Percentiles rank a stretch among this genome's conserved stretches.
Evolutionary conservation across 2,329 filamentous ascomycete species (phyloP).

Genomic region (Pseudodiploospora longispora): DNA sequence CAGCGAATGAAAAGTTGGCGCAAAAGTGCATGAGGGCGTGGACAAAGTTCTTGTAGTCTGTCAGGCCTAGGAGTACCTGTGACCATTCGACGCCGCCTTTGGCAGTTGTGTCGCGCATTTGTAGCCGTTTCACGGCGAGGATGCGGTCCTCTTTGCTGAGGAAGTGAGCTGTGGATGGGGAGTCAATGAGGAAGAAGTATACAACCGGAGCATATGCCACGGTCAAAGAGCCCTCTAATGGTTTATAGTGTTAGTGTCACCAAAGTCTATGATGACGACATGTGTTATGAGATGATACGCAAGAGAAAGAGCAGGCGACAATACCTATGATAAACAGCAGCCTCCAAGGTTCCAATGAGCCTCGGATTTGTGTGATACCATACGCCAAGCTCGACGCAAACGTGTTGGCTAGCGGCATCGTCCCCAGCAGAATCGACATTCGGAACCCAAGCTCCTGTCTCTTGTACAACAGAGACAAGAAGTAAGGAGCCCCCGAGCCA

Average conservation of each 20-base stretch:
- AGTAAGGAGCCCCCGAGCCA: conserved; percentile 31
- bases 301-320: neutral
- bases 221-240: conserved; percentile 47
- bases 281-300: too few relatives aligned
- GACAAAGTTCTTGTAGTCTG: conserved; percentile 42
- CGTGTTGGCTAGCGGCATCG: conserved; percentile 56
- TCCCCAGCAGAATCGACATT: conserved; percentile 63
- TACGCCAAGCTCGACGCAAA: conserved; percentile 61
- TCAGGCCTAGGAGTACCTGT: conserved; percentile 39
- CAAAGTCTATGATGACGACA: neutral
- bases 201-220: conserved; percentile 44
- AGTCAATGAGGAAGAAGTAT: conserved; percentile 47
- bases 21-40: conserved; percentile 33
- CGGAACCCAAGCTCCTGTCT: conserved; percentile 58
- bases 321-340: conserved; percentile 51
- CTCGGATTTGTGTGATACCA: conserved; percentile 51
- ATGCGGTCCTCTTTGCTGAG: conserved; percentile 49
- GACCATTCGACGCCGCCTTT: conserved; percentile 35
- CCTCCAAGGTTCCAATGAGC: conserved; percentile 53
- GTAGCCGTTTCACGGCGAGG: conserved; percentile 46
- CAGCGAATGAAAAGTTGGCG: conserved; percentile 26
- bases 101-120: conserved; percentile 36
- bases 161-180: conserved; percentile 43
- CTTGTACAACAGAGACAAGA: conserved; percentile 39
- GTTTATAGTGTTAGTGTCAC: neutral